Conservation (phyloP, 1,139 yeast species). For the Candida smagusa region DNA sequence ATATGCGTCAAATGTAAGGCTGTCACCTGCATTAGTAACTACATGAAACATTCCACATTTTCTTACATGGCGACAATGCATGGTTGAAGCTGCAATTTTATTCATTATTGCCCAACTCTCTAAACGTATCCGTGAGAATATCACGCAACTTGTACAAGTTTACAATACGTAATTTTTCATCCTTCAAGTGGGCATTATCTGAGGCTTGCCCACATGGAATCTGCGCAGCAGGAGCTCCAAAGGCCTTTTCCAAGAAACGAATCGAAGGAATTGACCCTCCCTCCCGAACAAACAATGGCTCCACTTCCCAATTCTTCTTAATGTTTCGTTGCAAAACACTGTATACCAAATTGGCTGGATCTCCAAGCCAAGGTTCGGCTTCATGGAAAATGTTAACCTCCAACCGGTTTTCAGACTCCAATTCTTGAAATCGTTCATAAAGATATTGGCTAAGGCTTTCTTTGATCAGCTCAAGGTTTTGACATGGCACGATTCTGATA, state of each 20-base stretch:
- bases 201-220: slow-evolving; percentile 95
- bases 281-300: slow-evolving; percentile 84
- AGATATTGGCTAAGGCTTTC: slow-evolving; percentile 46
- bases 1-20: background rate
- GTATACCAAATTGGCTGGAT: slow-evolving; percentile 72
- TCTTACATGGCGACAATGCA: background rate
- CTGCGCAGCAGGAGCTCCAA: slow-evolving; percentile 89
- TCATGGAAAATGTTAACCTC: slow-evolving; percentile 65
- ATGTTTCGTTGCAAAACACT: slow-evolving; percentile 60
- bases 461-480: slow-evolving; percentile 61
- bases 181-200: slow-evolving; percentile 89
- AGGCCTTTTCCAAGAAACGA: slow-evolving; percentile 75
- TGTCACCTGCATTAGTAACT: background rate
- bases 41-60: background rate
- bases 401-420: slow-evolving; percentile 61
- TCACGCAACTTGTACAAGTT: slow-evolving; percentile 74
- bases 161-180: slow-evolving; percentile 76
- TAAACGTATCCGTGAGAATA: slow-evolving; percentile 57
- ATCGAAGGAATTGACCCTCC: slow-evolving; percentile 97
- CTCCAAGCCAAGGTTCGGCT: slow-evolving; percentile 97
- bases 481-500: slow-evolving; percentile 86
- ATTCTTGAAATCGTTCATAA: slow-evolving; percentile 35
- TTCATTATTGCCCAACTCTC: slow-evolving; percentile 27
- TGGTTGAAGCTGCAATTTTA: background rate
- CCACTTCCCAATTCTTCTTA: slow-evolving; percentile 57